Evolutionary conservation across 352 stramenopile species (phyloP).

Genomic region (Phytophthora tentaculata): DNA sequence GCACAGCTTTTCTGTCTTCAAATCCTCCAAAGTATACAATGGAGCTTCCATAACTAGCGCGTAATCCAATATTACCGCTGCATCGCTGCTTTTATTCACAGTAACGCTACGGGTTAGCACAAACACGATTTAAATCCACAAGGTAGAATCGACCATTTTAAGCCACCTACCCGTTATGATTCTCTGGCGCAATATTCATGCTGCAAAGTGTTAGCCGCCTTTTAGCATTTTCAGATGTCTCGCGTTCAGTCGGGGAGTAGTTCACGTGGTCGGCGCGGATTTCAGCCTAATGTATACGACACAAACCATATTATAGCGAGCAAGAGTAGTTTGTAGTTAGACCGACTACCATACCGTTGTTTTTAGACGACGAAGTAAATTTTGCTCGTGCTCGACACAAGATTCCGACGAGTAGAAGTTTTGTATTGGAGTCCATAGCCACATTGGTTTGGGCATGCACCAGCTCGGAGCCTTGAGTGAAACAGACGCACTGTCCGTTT

Average conservation of each 20-base stretch:
- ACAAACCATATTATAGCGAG: background rate
- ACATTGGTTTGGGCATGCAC: slow-evolving; percentile 57
- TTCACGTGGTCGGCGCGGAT: slow-evolving; percentile 25
- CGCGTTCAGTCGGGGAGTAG: slow-evolving; percentile 31
- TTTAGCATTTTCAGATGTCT: slow-evolving; percentile 65
- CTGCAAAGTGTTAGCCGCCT: slow-evolving; percentile 48
- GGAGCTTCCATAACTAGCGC: slow-evolving; percentile 64
- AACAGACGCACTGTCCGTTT: slow-evolving; percentile 40
- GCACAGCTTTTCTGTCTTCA: slow-evolving; percentile 41
- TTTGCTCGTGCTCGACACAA: slow-evolving; percentile 47
- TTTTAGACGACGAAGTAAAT: slow-evolving; percentile 47
- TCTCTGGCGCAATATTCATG: slow-evolving; percentile 44
- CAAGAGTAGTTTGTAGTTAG: background rate
- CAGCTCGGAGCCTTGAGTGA: slow-evolving; percentile 41
- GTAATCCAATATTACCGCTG: slow-evolving; percentile 55
- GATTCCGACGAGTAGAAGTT: slow-evolving; percentile 57
- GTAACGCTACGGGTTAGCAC: slow-evolving; percentile 30
- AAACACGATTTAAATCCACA: slow-evolving; percentile 1
- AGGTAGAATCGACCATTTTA: background rate
- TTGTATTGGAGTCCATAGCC: slow-evolving; percentile 59
- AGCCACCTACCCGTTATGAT: slow-evolving; percentile 59
- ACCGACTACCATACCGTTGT: slow-evolving; percentile 36
- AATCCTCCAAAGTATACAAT: slow-evolving; percentile 51
- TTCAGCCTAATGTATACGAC: slow-evolving; percentile 15
- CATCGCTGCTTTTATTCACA: slow-evolving; percentile 41